These are phyloP conservation scores for Hymenoscyphus infarciens DNA, from an alignment of 2,329 filamentous ascomycete genomes.

Conservation along the genomic window DNA sequence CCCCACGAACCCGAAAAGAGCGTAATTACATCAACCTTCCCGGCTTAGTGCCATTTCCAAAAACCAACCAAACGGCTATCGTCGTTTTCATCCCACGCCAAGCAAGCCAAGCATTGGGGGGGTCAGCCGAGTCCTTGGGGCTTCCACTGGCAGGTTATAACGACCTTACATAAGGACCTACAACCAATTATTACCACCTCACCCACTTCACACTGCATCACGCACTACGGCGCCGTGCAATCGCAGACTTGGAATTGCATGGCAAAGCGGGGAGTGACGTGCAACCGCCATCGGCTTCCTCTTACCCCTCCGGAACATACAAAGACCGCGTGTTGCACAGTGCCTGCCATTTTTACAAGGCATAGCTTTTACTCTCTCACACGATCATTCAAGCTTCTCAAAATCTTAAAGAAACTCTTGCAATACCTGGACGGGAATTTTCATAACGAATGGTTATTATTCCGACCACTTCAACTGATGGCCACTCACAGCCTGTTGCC, in stretches of 20 bases:
- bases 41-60: slow-evolving; percentile 1
- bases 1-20: not conserved
- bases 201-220: slow-evolving; percentile 4
- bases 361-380: not conserved
- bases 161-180: not conserved
- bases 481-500: slow-evolving; percentile 22
- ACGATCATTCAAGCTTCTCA: not conserved
- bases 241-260: slow-evolving; percentile 8
- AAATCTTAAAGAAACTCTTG: not conserved
- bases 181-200: slow-evolving; percentile 7
- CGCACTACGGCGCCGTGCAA: slow-evolving; percentile 5
- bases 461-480: slow-evolving; percentile 17
- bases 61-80: slow-evolving; percentile 5
- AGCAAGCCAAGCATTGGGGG: slow-evolving; percentile 6
- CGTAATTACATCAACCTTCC: not conserved
- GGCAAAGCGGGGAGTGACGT: slow-evolving; percentile 13
- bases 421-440: not conserved
- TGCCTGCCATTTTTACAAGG: not conserved
- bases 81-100: slow-evolving; percentile 8
- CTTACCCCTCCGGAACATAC: not conserved
- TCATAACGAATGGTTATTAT: slow-evolving; percentile 26
- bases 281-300: not conserved
- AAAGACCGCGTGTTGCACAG: slow-evolving; percentile 3
- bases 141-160: not conserved
- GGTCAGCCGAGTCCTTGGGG: slow-evolving; percentile 4